Conservation (phyloP, 495 filamentous ascomycete species). For the Talaromyces adpressus region DNA sequence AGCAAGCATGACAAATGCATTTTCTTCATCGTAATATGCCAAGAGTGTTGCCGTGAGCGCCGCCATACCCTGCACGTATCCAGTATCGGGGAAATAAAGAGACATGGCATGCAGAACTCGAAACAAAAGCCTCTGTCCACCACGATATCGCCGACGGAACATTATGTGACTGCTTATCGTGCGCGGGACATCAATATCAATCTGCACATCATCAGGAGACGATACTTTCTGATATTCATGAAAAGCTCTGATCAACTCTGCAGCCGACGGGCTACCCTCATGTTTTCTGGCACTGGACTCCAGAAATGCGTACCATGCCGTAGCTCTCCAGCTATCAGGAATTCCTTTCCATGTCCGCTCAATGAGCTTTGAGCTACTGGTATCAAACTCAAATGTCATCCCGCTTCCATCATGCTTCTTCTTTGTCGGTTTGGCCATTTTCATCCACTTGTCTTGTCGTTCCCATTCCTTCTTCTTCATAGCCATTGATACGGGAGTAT, state of each 20-base stretch:
- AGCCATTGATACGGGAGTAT: constrained; percentile 47
- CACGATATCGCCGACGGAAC: constrained; percentile 88
- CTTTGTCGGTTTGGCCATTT: constrained; percentile 75
- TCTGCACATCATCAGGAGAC: constrained; percentile 91
- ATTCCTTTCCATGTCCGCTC: constrained; percentile 97
- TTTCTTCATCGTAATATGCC: constrained; percentile 95
- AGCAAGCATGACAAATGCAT: constrained; percentile 89
- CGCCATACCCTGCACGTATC: constrained; percentile 98
- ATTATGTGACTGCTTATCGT: constrained; percentile 97
- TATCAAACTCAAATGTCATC: constrained; percentile 87
- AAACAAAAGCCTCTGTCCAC: constrained; percentile 87
- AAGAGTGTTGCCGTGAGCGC: constrained; percentile 86
- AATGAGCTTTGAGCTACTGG: constrained; percentile 74
- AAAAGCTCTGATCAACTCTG: constrained; percentile 62
- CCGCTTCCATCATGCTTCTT: constrained; percentile 60
- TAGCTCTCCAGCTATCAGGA: constrained; percentile 88
- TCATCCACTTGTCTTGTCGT: constrained; percentile 90
- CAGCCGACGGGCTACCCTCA: constrained; percentile 54
- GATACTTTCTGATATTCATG: constrained; percentile 61
- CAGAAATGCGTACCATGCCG: constrained; percentile 93
- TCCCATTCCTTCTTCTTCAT: constrained; percentile 74
- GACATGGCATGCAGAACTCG: constrained; percentile 86
- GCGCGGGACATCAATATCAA: constrained; percentile 92
- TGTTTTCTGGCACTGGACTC: constrained; percentile 67
- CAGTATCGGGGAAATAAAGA: constrained; percentile 82